Base-by-base conservation (phyloP, 202 grass and related monocot species). In the Elaeis oleifera region DNA sequence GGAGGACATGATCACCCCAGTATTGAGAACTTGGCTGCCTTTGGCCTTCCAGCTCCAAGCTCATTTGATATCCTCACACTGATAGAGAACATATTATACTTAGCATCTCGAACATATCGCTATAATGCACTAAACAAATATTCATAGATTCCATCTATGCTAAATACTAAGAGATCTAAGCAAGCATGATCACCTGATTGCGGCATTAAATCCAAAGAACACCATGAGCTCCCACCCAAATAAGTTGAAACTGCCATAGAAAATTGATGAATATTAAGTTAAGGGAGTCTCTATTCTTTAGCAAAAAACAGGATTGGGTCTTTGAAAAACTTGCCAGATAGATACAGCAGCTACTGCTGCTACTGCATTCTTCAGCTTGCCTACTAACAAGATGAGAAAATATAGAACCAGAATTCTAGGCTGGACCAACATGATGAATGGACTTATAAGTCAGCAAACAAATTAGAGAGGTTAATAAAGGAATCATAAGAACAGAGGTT, bases 371-470 rank as follows among this genome's bases (percentile, higher is more conserved):
- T 67, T 67, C 50, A 95, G 76, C 63, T 89, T 73, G 21, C 90
- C 85, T 20, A 86, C 90, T 52, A 89, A 64, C 90, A 89, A 74
- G 17, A 95, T 86, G 17, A 95, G 71, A 65, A 89, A 72, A 75
- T 95, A 70, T 86, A 95, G 80, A 89, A 89, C 90, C 90, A 95
- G 25, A 81, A 79, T 70, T 95, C 90, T 1, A 95, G 78, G 74
- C 89, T 92, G 60, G 8, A 17, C 8, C 8, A 44, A 7, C 9
- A 11, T 13, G 36, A 44, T 13, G 36, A 44, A 39, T 39, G 36
- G 8, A 39, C 1, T 9, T 44, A 13, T 31, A 31, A 31, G 28
- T 6, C 5, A 6, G 28, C 28, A 31, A 31, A 31, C 28, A 5
- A 44, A 44, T 13, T 13, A 44, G 36, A 44, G 36, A 44, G 13